phyloP scores from a whole-genome alignment of 352 stramenopile species.

The Phytophthora chlamydospora region DNA sequence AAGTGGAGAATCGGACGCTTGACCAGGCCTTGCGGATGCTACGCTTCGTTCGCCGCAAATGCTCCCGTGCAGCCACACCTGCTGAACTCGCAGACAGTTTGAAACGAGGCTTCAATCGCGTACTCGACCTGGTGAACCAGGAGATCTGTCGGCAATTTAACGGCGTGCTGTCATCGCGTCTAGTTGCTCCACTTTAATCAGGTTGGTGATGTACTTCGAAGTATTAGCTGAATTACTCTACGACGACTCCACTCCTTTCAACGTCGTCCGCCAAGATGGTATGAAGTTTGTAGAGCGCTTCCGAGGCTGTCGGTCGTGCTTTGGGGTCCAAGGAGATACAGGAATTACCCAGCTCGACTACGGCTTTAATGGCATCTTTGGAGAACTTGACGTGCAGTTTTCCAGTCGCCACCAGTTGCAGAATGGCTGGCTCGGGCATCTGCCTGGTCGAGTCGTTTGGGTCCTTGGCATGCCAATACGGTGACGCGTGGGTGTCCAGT shows the following conservation, averaged over 20 bases:
- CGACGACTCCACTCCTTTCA: conserved; percentile 5
- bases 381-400: conserved; percentile 54
- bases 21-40: conserved; percentile 72
- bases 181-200: conserved; percentile 46
- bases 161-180: conserved; percentile 38
- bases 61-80: conserved; percentile 19
- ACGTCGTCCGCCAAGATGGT: conserved; percentile 28
- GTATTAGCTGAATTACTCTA: conserved; percentile 2
- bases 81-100: conserved; percentile 11
- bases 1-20: conserved; percentile 65
- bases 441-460: conserved; percentile 25
- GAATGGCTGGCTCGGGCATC: conserved; percentile 44
- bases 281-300: conserved; percentile 51
- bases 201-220: background rate
- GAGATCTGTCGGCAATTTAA: conserved; percentile 61
- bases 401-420: conserved; percentile 53
- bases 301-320: conserved; percentile 37
- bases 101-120: conserved; percentile 58
- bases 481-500: conserved; percentile 35
- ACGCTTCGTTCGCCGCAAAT: conserved; percentile 74
- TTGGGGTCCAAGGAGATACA: conserved; percentile 47
- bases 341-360: conserved; percentile 37
- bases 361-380: conserved; percentile 6
- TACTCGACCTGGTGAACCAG: conserved; percentile 65
- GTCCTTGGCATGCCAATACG: conserved; percentile 40